Percentiles rank a stretch among this genome's conserved stretches.
Conservation (phyloP, 192 early-diverging fungal species). For the Backusella tarrabulga region DNA sequence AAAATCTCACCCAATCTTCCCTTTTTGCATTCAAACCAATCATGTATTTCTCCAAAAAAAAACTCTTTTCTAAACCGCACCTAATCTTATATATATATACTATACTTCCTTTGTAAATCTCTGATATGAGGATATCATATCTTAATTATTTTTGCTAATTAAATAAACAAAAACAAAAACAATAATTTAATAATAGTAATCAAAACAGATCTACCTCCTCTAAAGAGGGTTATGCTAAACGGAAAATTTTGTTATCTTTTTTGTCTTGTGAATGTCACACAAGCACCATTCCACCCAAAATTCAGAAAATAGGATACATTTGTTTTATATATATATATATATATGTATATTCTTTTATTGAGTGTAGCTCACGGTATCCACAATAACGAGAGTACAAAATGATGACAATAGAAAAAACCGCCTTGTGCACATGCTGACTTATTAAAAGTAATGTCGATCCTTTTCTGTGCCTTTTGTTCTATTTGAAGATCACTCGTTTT, state of each 20-base stretch:
- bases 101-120: not conserved
- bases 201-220: not conserved
- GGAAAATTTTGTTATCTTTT: not conserved
- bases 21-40: too few relatives aligned
- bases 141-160: not conserved
- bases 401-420: too few relatives aligned
- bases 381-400: not conserved
- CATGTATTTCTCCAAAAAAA: not conserved
- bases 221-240: not conserved
- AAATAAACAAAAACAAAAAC: not conserved
- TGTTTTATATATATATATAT: not conserved
- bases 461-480: not conserved
- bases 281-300: not conserved
- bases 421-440: not conserved
- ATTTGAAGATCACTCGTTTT: not conserved
- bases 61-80: not conserved
- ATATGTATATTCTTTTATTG: too few relatives aligned
- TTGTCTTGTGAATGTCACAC: not conserved
- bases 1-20: not conserved
- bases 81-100: not conserved
- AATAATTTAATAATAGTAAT: not conserved
- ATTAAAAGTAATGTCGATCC: not conserved
- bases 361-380: not conserved
- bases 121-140: slow-evolving; percentile 4
- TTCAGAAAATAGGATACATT: not conserved